Percentiles rank a stretch among this genome's conserved stretches.
Conservation (phyloP, 2,329 filamentous ascomycete species). For the Emydomyces testavorans region DNA sequence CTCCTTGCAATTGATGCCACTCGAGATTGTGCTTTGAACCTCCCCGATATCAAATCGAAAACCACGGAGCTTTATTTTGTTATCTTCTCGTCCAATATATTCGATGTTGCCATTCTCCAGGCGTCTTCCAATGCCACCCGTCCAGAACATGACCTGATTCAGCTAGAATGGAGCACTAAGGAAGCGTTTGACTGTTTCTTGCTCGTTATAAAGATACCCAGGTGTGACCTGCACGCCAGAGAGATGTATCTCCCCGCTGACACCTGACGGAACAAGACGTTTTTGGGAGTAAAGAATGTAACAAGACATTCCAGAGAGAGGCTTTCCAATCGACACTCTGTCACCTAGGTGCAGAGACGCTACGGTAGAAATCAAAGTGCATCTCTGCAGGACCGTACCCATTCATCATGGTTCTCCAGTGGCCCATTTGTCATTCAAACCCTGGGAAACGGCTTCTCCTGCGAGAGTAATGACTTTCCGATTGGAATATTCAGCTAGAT, state of each 20-base stretch:
- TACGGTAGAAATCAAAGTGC: background rate
- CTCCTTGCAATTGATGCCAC: background rate
- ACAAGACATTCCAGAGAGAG: background rate
- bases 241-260: slow-evolving; percentile 34
- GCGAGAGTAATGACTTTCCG: background rate
- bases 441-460: background rate
- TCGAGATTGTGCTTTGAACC: slow-evolving; percentile 20
- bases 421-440: background rate
- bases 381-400: slow-evolving; percentile 4
- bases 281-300: slow-evolving; percentile 9
- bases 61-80: slow-evolving; percentile 32
- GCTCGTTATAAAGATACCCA: slow-evolving; percentile 33
- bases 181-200: slow-evolving; percentile 25
- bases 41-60: slow-evolving; percentile 35
- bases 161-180: slow-evolving; percentile 23
- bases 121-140: slow-evolving; percentile 35
- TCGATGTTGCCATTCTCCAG: slow-evolving; percentile 28
- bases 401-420: background rate
- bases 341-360: background rate
- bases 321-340: background rate
- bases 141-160: slow-evolving; percentile 30
- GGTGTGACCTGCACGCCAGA: slow-evolving; percentile 35
- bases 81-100: slow-evolving; percentile 34
- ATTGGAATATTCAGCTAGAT: slow-evolving; percentile 24
- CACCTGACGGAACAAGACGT: slow-evolving; percentile 25